These are phyloP conservation scores for Phytophthora brassicae DNA, from an alignment of 352 stramenopile species.

Conservation along the genomic window DNA sequence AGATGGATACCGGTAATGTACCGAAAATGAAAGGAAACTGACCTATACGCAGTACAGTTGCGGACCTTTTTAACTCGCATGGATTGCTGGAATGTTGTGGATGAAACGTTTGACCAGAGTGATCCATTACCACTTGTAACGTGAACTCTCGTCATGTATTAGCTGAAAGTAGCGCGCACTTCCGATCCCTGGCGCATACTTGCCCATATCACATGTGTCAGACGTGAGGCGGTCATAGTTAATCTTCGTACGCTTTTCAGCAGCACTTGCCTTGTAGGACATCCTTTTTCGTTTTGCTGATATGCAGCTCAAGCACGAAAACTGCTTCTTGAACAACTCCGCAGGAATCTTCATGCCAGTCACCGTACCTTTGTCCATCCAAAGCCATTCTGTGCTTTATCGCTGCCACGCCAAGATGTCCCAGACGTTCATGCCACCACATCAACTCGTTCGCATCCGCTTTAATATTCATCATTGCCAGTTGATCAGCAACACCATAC, in stretches of 20 bases:
- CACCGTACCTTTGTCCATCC: neutral
- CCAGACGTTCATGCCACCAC: slow-evolving; percentile 4
- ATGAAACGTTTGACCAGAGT: no score
- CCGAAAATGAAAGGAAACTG: no score
- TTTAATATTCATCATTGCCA: neutral
- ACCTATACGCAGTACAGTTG: no score
- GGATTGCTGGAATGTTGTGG: no score
- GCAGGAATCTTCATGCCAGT: neutral
- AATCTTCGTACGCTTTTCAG: slow-evolving; percentile 2
- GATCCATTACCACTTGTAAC: slow-evolving; percentile 21
- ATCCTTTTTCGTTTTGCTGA: slow-evolving; percentile 8
- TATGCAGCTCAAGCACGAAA: slow-evolving; percentile 4
- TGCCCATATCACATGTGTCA: slow-evolving; percentile 4
- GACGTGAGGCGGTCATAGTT: neutral
- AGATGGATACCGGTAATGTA: no score
- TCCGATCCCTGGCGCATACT: neutral
- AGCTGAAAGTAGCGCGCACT: slow-evolving; percentile 6
- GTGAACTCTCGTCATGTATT: slow-evolving; percentile 8
- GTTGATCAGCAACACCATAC: no score
- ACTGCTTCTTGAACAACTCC: slow-evolving; percentile 8
- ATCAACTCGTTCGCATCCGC: neutral
- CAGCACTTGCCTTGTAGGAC: slow-evolving; percentile 2
- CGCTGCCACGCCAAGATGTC: neutral
- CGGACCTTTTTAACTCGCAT: no score
- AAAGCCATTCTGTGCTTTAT: slow-evolving; percentile 10